phyloP scores from a whole-genome alignment of 495 filamentous ascomycete species.

The Tetracladium marchalianum region DNA sequence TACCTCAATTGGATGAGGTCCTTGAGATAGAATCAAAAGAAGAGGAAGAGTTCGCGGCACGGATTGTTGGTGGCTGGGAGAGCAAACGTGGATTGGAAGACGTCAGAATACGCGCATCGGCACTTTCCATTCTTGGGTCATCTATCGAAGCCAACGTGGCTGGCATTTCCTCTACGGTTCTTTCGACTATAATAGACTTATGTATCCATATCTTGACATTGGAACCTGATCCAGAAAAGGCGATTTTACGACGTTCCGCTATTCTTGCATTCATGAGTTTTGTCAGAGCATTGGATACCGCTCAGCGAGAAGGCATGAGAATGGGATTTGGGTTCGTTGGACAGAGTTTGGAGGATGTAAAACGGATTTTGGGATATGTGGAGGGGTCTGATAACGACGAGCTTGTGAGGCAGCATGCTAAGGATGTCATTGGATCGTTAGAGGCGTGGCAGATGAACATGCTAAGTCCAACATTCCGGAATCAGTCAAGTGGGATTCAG shows the following conservation, averaged over 20 bases:
- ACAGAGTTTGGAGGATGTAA: constrained; percentile 49
- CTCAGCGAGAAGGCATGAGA: constrained; percentile 38
- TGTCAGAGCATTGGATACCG: constrained; percentile 52
- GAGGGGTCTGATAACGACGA: constrained; percentile 59
- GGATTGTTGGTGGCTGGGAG: constrained; percentile 68
- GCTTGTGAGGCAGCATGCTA: constrained; percentile 63
- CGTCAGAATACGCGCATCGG: constrained; percentile 66
- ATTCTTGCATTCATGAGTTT: constrained; percentile 58
- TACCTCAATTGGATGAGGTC: constrained; percentile 32
- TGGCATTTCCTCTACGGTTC: constrained; percentile 43
- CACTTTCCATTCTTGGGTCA: constrained; percentile 59
- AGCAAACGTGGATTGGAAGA: constrained; percentile 62
- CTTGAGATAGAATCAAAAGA: constrained; percentile 27
- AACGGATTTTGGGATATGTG: constrained; percentile 55
- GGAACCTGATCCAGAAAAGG: constrained; percentile 51
- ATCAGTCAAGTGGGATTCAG: constrained; percentile 19
- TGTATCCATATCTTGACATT: constrained; percentile 55
- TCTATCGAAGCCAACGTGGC: constrained; percentile 57
- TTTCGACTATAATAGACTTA: constrained; percentile 55
- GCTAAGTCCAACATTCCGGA: constrained; percentile 22
- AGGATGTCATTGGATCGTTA: constrained; percentile 59
- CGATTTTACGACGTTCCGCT: constrained; percentile 66
- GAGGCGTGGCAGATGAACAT: constrained; percentile 56
- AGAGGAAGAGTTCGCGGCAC: constrained; percentile 43
- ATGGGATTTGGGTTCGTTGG: constrained; percentile 54